Base-by-base conservation (phyloP, 192 early-diverging fungal genomes). In the Backusella liffmaniae region DNA sequence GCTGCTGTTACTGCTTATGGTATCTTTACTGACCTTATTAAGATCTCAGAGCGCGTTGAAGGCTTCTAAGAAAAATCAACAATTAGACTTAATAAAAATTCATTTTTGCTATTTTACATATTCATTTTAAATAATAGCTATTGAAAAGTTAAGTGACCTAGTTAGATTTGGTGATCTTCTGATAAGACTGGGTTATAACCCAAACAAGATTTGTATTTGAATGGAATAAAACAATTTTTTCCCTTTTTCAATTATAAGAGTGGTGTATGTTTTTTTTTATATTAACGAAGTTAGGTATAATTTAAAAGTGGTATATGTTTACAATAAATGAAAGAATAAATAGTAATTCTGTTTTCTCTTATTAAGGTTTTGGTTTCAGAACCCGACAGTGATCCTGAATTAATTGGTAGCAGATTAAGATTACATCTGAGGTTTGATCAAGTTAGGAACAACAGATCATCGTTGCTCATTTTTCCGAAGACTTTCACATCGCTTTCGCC, bases 1-100 rank as follows among this genome's bases (percentile, higher is more conserved):
- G 95, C 94, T 32, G 96, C 92, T 23, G 98, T 99, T 70, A 99
- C 98, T 42, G 96, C 98, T 5, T 98, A 96, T 89, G 98, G 98
- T 37, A 96, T 99, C 79, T 97, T 95, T 80, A 90, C 92, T 18
- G 97, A 99, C 82, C 75, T 98, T 34, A 85, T 99, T 71, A 97
- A 95, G 88, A 92, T 97, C 62, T 86, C 86, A 39, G 93, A 92
- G 76, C 90, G 92, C 41, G 82, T 79, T 13, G 77, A 79, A 78
- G 72, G 72, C 2, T 73, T 39, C 59, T 73, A 73, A 73, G 23
- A 72, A 53, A 18, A 0, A 53, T 9, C 16, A 39, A 30, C 13
- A 46, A 53, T 30, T 34, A 67, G 35, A 35, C 18, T 34, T 10
- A 67, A 67, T 35, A 67, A 67, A 67, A 32, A 35, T n/a, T n/a